Base-by-base conservation (phyloP, 306 rosid species). In the Vicia faba region DNA sequence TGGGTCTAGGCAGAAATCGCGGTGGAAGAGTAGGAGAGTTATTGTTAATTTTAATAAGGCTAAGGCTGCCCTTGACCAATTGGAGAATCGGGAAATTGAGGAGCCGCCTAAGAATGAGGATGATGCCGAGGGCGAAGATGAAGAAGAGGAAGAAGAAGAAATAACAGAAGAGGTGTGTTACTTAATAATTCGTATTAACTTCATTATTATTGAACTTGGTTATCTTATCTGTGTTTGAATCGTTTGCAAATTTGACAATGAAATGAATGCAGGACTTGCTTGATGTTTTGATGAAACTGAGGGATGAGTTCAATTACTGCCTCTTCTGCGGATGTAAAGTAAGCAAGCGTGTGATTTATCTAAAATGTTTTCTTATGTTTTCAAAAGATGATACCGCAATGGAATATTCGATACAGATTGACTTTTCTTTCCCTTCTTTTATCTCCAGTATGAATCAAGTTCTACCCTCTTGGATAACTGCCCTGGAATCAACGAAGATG, bases 281-380 rank as follows among this genome's bases (percentile, higher is more conserved):
- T 13, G 82, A 74, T 9, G 78, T 90, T 64, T 75, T 93, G 82
- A 79, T 82, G 91, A 88, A 86, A 86, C 84, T 93, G 77, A 88
- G 97, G 83, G 96, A 93, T 25, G 97, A 88, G 62, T 76, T 82
- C 75, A 74, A 79, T n/a, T 93, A 93, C 71, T 93, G 96, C 78
- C 96, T 93, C 81, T 93, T 89, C 71, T 93, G 97, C 62, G 98
- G 97, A 80, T 93, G 78, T 72, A 89, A 81, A 85, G 98, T 93
- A 44, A 82, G 84, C 61, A n/a, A 51, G 38, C 8, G 0, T 41
- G 19, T 41, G n/a, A 48, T 46, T 66, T 62, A 12, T 31, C 19
- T 79, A 59, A 11, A 54, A 33, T 49, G 43, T 56, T 58, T 25
- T 28, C 2, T 51, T 39, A 53, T 69, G 15, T 18, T 23, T 66